These are phyloP conservation scores for Leptomonas seymouri DNA, from an alignment of 208 protist genomes.

Conservation along the genomic window DNA sequence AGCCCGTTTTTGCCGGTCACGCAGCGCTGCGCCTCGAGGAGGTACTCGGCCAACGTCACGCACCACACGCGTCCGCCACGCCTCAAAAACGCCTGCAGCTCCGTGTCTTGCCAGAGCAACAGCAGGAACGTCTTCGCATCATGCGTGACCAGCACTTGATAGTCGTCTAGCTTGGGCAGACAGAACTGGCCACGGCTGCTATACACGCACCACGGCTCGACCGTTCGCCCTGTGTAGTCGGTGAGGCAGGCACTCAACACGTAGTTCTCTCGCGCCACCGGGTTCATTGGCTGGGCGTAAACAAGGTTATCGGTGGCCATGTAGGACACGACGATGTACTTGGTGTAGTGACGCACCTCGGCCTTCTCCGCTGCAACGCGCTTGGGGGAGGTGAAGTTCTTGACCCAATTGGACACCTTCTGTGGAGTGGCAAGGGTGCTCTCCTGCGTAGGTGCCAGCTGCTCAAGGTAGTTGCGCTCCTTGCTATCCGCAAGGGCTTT, in stretches of 20 bases:
- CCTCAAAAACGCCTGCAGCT: conserved; percentile 65
- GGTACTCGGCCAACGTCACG: conserved; percentile 84
- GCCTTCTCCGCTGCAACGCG: conserved; percentile 51
- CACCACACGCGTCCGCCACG: conserved; percentile 89
- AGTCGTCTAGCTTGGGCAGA: conserved; percentile 65
- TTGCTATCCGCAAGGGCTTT: conserved; percentile 32
- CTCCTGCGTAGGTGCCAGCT: conserved; percentile 9
- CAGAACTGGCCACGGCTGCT: conserved; percentile 50
- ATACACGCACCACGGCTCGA: conserved; percentile 78
- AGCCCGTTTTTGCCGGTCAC: conserved; percentile 60
- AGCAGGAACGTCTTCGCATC: conserved; percentile 81
- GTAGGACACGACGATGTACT: conserved; percentile 72
- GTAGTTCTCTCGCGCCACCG: conserved; percentile 57
- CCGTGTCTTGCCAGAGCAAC: conserved; percentile 56
- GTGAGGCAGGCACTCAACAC: conserved; percentile 61
- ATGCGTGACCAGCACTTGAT: conserved; percentile 79
- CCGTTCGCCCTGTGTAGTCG: conserved; percentile 43
- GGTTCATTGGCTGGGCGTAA: conserved; percentile 64
- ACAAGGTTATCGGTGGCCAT: conserved; percentile 64
- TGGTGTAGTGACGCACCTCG: conserved; percentile 54
- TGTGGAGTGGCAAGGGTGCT: conserved; percentile 28
- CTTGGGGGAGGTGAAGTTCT: conserved; percentile 39
- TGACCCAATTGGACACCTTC: conserved; percentile 62
- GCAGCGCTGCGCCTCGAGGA: conserved; percentile 73
- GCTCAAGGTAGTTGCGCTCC: conserved; percentile 7